Conservation (phyloP, 2,329 filamentous ascomycete genomes). For the Sarocladium brachiariae region DNA sequence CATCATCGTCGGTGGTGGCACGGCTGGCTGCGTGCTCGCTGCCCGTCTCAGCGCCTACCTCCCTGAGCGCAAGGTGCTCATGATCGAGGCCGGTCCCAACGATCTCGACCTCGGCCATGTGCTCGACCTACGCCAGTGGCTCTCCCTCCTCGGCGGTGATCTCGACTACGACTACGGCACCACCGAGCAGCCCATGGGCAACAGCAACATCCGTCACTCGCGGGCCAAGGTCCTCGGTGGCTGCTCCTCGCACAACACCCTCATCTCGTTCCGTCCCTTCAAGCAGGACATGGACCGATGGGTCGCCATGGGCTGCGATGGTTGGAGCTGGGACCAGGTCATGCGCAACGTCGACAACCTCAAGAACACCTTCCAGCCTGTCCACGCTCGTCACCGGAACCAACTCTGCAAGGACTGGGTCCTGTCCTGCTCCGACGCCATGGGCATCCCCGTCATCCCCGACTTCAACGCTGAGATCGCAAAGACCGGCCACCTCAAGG, state of each 20-base stretch:
- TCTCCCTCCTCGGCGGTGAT: conserved; percentile 75
- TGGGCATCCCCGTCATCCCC: conserved; percentile 72
- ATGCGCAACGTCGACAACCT: conserved; percentile 76
- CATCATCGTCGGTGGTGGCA: conserved; percentile 78
- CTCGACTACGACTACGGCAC: conserved; percentile 90
- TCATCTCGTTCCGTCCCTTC: conserved; percentile 89
- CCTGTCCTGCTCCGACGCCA: conserved; percentile 66
- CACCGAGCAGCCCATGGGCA: conserved; percentile 83
- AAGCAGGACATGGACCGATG: conserved; percentile 82
- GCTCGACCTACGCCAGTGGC: conserved; percentile 80
- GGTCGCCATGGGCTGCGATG: conserved; percentile 73
- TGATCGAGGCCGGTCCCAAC: conserved; percentile 84
- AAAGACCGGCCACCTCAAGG: conserved; percentile 61
- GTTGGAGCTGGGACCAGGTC: conserved; percentile 83
- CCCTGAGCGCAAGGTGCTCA: conserved; percentile 70
- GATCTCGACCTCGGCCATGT: conserved; percentile 86
- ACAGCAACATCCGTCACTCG: conserved; percentile 87
- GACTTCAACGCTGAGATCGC: conserved; percentile 86
- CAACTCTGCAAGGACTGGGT: conserved; percentile 91
- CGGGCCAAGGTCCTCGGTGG: conserved; percentile 88
- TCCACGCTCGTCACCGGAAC: conserved; percentile 79
- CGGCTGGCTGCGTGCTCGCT: conserved; percentile 78
- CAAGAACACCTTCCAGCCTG: conserved; percentile 84
- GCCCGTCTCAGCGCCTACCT: conserved; percentile 76
- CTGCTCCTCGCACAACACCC: conserved; percentile 88